Percentiles rank a stretch among this genome's conserved stretches.
Conservation (phyloP, 2,329 filamentous ascomycete species). For the Pseudogymnoascus sp. region DNA sequence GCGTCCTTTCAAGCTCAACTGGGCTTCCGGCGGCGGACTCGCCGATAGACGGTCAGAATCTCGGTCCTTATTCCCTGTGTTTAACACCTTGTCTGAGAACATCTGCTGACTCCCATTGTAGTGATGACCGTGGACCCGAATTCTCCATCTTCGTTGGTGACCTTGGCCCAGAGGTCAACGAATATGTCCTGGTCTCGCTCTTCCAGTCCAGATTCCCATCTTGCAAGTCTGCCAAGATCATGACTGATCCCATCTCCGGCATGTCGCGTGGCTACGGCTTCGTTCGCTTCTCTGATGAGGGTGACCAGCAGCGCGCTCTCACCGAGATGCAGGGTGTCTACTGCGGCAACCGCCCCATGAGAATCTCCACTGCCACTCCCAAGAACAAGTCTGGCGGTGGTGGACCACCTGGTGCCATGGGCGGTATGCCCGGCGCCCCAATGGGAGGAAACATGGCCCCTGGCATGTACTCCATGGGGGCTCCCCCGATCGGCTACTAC, state of each 20-base stretch:
- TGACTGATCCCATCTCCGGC: constrained; percentile 96
- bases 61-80: constrained; percentile 23
- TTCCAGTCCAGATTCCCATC: constrained; percentile 95
- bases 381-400: constrained; percentile 68
- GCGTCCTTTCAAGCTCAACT: constrained; percentile 97
- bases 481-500: constrained; percentile 58
- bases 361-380: constrained; percentile 93
- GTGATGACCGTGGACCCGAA: constrained; percentile 92
- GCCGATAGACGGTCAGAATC: constrained; percentile 74
- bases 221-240: constrained; percentile 99
- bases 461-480: constrained; percentile 62
- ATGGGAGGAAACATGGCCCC: constrained; percentile 37
- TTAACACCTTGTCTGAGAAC: constrained; percentile 10
- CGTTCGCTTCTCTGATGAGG: constrained; percentile 91
- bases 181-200: constrained; percentile 92
- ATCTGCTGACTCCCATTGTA: constrained; percentile 31
- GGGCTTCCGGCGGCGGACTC: constrained; percentile 92
- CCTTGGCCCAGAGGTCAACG: constrained; percentile 94
- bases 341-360: constrained; percentile 97
- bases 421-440: constrained; percentile 39
- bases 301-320: constrained; percentile 90
- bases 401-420: constrained; percentile 45
- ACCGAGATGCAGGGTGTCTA: constrained; percentile 99
- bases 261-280: constrained; percentile 98
- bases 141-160: constrained; percentile 98